These are phyloP conservation scores for Colletotrichum karsti DNA, from an alignment of 2,329 filamentous ascomycete genomes.

Conservation along the genomic window DNA sequence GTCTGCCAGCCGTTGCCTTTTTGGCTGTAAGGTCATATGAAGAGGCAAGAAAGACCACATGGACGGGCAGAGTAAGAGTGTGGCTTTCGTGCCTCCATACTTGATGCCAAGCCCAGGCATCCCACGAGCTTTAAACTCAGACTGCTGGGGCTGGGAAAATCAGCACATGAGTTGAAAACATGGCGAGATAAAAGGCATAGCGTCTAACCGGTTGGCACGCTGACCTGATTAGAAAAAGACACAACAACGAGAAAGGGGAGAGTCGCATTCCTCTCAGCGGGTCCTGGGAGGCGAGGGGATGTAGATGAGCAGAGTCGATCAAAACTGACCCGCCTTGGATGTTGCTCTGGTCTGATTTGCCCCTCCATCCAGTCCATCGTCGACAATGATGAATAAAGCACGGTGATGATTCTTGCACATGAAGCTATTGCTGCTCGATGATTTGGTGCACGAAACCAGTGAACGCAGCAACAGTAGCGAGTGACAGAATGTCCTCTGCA, in stretches of 20 bases:
- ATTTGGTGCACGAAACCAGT: neutral
- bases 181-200: neutral
- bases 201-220: conserved; percentile 1
- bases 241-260: conserved; percentile 12
- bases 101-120: neutral
- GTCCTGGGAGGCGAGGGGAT: conserved; percentile 3
- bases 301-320: neutral
- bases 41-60: neutral
- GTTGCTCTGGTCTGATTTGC: neutral
- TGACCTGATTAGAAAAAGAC: conserved; percentile 22
- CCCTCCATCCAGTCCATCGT: neutral
- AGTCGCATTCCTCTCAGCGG: conserved; percentile 21
- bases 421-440: conserved; percentile 20
- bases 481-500: conserved; percentile 14
- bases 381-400: neutral
- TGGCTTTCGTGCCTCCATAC: neutral
- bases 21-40: neutral
- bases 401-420: neutral
- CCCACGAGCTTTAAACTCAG: neutral
- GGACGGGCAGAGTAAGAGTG: neutral
- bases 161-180: conserved; percentile 3
- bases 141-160: neutral
- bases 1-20: neutral
- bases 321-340: neutral
- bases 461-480: neutral